phyloP scores from a whole-genome alignment of 768 basidiomycete genomes.

The Termitomyces sp. region DNA sequence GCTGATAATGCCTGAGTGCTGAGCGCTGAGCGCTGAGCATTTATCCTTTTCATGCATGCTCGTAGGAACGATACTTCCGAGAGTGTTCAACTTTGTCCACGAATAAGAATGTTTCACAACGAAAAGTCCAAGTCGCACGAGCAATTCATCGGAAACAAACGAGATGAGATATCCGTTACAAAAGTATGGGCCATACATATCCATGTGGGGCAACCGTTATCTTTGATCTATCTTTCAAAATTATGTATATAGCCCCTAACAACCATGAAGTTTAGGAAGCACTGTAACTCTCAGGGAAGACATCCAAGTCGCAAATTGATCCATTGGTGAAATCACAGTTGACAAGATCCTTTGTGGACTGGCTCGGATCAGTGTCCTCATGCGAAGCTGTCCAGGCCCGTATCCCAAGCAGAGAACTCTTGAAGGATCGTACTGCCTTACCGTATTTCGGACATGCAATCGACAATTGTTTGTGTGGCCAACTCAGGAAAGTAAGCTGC shows the following conservation, averaged over 20 bases:
- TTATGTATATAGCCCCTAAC: no score
- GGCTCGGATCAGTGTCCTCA: no score
- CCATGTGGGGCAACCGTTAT: no score
- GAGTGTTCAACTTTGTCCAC: neutral
- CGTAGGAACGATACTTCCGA: neutral
- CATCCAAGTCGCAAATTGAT: no score
- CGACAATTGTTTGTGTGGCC: no score
- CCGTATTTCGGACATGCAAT: neutral
- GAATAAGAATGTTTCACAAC: slow-evolving; percentile 1
- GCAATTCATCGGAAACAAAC: neutral
- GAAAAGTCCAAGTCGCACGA: neutral
- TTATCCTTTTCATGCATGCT: neutral
- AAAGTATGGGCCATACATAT: neutral
- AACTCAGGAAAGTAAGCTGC: no score
- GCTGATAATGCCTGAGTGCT: neutral
- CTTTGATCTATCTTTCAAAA: no score
- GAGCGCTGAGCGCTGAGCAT: neutral
- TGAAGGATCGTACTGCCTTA: neutral
- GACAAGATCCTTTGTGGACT: neutral
- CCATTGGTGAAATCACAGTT: no score
- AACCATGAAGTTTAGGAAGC: no score
- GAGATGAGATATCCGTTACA: neutral
- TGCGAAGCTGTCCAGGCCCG: neutral
- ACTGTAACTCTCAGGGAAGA: no score
- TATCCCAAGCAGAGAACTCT: neutral